Conservation (phyloP, 306 rosid species). For the Fragaria ananassa region DNA sequence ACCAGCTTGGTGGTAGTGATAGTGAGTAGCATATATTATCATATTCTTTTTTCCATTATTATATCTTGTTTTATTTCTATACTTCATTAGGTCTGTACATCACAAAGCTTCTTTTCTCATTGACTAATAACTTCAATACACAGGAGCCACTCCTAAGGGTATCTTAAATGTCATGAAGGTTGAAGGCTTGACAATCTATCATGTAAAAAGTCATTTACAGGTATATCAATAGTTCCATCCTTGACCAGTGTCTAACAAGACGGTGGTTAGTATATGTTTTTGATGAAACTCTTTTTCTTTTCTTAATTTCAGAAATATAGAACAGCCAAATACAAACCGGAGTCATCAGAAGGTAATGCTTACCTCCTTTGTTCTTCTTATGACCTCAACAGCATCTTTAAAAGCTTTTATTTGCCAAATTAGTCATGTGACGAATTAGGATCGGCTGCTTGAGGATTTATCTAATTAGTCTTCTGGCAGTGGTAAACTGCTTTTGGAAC, state of each 20-base stretch:
- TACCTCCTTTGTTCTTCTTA: slow-evolving; percentile 23
- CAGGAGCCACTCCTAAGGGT: slow-evolving; percentile 99
- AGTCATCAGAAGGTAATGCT: slow-evolving; percentile 70
- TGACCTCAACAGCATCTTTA: background rate
- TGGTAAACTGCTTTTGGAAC: background rate
- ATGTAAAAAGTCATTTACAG: slow-evolving; percentile 96
- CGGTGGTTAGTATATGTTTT: slow-evolving; percentile 19
- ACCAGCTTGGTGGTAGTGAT: slow-evolving; percentile 87
- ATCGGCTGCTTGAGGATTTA: background rate
- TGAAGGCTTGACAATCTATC: slow-evolving; percentile 88
- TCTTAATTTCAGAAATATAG: slow-evolving; percentile 76
- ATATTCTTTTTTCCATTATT: background rate
- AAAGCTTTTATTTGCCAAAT: background rate
- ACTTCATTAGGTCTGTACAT: slow-evolving; percentile 3
- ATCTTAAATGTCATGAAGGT: slow-evolving; percentile 80
- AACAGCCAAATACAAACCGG: slow-evolving; percentile 93
- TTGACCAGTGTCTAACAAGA: slow-evolving; percentile 3
- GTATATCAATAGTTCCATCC: slow-evolving; percentile 33
- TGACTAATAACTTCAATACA: slow-evolving; percentile 26
- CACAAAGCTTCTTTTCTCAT: background rate
- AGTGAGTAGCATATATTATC: slow-evolving; percentile 42
- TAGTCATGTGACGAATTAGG: background rate
- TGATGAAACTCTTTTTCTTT: slow-evolving; percentile 5
- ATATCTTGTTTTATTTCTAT: slow-evolving; percentile 10
- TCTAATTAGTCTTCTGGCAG: background rate